Conservation (phyloP, 108 stramenopile genomes). For the Schizochytrium sp. region DNA sequence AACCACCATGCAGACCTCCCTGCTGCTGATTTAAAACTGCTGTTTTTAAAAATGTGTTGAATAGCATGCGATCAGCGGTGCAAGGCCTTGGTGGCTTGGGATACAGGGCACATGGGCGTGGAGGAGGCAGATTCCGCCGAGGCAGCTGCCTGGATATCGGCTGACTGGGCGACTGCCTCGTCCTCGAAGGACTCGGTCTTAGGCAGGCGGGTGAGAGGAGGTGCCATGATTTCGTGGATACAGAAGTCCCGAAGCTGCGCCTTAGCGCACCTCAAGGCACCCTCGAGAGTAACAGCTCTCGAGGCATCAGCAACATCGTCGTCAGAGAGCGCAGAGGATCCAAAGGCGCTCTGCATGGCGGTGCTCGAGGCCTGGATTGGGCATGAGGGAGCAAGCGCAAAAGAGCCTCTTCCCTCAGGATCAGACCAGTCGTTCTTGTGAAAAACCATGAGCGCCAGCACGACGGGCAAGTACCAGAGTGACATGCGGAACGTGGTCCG, state of each 20-base stretch:
- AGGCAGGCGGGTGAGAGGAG: conserved; percentile 24
- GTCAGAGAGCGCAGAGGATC: neutral
- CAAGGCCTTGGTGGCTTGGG: conserved; percentile 47
- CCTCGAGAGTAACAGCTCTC: neutral
- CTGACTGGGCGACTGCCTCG: neutral
- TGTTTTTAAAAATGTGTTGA: too few species aligned
- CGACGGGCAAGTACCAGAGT: conserved; percentile 94
- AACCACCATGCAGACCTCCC: too few species aligned
- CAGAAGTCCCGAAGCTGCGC: conserved; percentile 27
- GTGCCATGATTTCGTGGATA: conserved; percentile 35
- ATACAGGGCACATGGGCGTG: conserved; percentile 50
- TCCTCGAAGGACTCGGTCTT: neutral
- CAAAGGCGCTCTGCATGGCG: conserved; percentile 11
- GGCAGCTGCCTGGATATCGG: neutral
- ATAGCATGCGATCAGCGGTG: neutral
- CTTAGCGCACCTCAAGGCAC: conserved; percentile 17
- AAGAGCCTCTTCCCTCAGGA: neutral
- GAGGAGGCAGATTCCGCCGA: neutral
- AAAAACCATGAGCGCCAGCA: conserved; percentile 90
- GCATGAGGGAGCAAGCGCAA: conserved; percentile 21
- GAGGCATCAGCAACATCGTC: neutral
- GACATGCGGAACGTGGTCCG: conserved; percentile 91
- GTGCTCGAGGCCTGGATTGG: neutral
- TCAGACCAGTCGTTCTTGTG: conserved; percentile 80
- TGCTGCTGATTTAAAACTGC: too few species aligned